A percentile compares a stretch with the other conserved stretches of the same genome.
Evolutionary conservation across 352 stramenopile genomes (phyloP).

Genomic region (Phytopythium helicoides): DNA sequence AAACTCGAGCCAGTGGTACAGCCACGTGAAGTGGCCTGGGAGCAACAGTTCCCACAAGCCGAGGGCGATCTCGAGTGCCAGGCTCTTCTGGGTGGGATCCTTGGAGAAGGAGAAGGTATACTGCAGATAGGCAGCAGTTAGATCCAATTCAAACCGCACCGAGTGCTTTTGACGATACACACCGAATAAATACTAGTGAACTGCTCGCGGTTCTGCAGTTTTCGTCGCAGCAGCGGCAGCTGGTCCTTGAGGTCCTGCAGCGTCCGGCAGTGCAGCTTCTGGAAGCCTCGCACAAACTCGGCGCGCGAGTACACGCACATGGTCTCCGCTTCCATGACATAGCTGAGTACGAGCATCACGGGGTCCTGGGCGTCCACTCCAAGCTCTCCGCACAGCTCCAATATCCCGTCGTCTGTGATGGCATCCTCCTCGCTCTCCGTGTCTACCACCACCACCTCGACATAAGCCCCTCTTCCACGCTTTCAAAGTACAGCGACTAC

Average conservation of each 20-base stretch:
- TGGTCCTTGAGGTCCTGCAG: conserved; percentile 52
- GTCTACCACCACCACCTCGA: conserved; percentile 30
- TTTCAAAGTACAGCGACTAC: not conserved
- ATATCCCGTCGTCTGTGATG: conserved; percentile 84
- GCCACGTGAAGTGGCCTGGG: conserved; percentile 56
- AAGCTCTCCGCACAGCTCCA: conserved; percentile 66
- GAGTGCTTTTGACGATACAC: conserved; percentile 4
- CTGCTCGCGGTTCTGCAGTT: conserved; percentile 39
- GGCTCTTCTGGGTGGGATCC: conserved; percentile 78
- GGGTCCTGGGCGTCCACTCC: conserved; percentile 75
- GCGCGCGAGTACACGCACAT: conserved; percentile 79
- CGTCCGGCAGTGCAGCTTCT: conserved; percentile 60
- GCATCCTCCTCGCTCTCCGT: conserved; percentile 39
- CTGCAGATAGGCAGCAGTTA: conserved; percentile 16
- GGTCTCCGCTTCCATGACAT: conserved; percentile 65
- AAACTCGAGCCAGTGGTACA: conserved; percentile 68
- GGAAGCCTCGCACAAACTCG: conserved; percentile 72
- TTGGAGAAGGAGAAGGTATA: conserved; percentile 85
- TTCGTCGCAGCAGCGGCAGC: conserved; percentile 47
- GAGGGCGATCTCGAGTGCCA: conserved; percentile 66
- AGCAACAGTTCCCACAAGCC: conserved; percentile 77
- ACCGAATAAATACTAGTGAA: conserved; percentile 87
- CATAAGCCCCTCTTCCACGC: conserved; percentile 1
- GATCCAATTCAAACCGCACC: not conserved
- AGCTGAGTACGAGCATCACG: conserved; percentile 79